Percentiles rank a stretch among this genome's conserved stretches.
Evolutionary conservation across 2,329 filamentous ascomycete species (phyloP).

Genomic region (Claviceps quebecensis): DNA sequence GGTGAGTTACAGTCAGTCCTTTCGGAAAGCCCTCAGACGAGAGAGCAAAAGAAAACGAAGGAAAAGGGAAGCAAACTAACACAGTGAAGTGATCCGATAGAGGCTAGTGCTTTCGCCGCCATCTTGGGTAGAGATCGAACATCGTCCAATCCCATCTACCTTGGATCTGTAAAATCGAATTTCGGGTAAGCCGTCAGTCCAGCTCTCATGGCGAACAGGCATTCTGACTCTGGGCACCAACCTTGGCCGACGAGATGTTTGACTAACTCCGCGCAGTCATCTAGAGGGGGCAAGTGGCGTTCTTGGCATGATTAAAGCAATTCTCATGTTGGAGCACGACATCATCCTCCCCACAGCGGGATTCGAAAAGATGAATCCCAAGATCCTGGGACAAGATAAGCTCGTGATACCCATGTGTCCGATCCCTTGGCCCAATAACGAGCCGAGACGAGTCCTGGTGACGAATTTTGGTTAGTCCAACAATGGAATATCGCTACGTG

Average conservation of each 20-base stretch:
- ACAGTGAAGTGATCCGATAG: slow-evolving; percentile 21
- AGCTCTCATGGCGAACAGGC: neutral
- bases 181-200: slow-evolving; percentile 5
- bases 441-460: slow-evolving; percentile 9
- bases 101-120: slow-evolving; percentile 13
- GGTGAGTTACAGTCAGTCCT: neutral
- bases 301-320: slow-evolving; percentile 12
- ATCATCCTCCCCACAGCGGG: slow-evolving; percentile 12
- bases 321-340: slow-evolving; percentile 12
- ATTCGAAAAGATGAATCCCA: slow-evolving; percentile 12
- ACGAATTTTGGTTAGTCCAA: slow-evolving; percentile 12
- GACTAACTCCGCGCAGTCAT: slow-evolving; percentile 5
- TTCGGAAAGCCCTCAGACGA: neutral
- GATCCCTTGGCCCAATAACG: slow-evolving; percentile 11
- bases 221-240: neutral
- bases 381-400: slow-evolving; percentile 11
- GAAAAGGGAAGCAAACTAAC: neutral
- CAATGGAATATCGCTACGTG: neutral
- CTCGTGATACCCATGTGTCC: slow-evolving; percentile 5
- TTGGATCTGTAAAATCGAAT: slow-evolving; percentile 12
- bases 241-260: no score
- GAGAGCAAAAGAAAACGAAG: neutral
- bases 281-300: slow-evolving; percentile 9
- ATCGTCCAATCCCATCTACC: slow-evolving; percentile 11
- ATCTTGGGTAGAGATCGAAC: slow-evolving; percentile 11